These are phyloP conservation scores for Lactarius hengduanensis DNA, from an alignment of 768 basidiomycete genomes.

Conservation along the genomic window DNA sequence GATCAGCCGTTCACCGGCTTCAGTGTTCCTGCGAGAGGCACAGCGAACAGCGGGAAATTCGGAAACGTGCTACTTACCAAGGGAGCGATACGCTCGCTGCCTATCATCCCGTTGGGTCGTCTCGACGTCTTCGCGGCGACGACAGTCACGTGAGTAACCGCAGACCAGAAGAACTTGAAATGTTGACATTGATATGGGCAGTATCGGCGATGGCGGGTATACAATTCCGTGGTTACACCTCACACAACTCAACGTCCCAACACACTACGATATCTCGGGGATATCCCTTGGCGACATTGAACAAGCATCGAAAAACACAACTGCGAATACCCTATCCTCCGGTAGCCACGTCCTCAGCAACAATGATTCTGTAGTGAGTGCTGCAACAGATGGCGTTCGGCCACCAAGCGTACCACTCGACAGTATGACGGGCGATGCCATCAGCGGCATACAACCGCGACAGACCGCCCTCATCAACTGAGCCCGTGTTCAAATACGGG, in stretches of 20 bases:
- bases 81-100: slow-evolving; percentile 56
- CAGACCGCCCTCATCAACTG: too few species aligned
- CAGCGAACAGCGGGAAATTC: slow-evolving; percentile 60
- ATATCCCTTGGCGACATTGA: slow-evolving; percentile 8
- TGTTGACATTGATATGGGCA: slow-evolving; percentile 23
- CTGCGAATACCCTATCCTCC: not conserved
- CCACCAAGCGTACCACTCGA: not conserved
- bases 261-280: slow-evolving; percentile 39
- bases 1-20: slow-evolving; percentile 53
- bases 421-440: not conserved
- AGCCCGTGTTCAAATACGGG: too few species aligned
- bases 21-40: slow-evolving; percentile 54
- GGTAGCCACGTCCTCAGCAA: not conserved
- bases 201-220: slow-evolving; percentile 55
- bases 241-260: slow-evolving; percentile 51
- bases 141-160: slow-evolving; percentile 40
- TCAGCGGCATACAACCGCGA: not conserved
- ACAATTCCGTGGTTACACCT: slow-evolving; percentile 65
- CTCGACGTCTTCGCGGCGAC: slow-evolving; percentile 54
- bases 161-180: not conserved
- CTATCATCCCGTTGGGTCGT: slow-evolving; percentile 51
- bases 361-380: not conserved
- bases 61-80: slow-evolving; percentile 56
- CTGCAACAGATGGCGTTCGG: not conserved
- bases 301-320: slow-evolving; percentile 8